Evolutionary conservation across 495 filamentous ascomycete species (phyloP), one percentile per base, ranked within the genome.

Genomic region (Peziza echinospora): DNA sequence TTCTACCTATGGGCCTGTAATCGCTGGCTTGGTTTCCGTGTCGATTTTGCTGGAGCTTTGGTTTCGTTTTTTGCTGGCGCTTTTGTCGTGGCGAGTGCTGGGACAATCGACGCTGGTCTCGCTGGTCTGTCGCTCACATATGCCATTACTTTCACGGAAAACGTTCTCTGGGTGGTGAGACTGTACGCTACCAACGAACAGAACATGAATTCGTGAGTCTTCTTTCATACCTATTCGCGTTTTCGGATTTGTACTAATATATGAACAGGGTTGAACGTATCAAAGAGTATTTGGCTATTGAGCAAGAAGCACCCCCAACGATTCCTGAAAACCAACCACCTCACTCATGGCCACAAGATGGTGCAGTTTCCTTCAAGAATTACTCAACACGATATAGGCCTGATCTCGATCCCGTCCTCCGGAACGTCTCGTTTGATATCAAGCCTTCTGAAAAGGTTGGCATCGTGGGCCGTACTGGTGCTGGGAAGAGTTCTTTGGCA

Each of bases 1-100:
- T 89, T 96, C 53, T 96, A 82, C 54, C 69, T 99, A 6, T 96
- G 91, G 91, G 85, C 80, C n/a, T 78, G 81, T 52, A 96, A 99
- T 57, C 71, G 91, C 61, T 99, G 91, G 91, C 80, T 99, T 26
- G 76, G 89, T 1, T 80, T 93, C 55, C 77, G 91, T 30, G 84
- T 93, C 5, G 91, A 99, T 61, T 67, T 85, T 42, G 73, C 84
- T 11, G 91, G 91, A 48, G 89, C 92, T 51, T 55, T 93, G 26
- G 89, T 99, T 2, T 73, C 86, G 0, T 96, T 99, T 65, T 91
- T 89, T 55, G 82, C 91, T 1, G 91, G 89, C 17, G 80, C 78
- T 2, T 96, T 96, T 54, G 79, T 99, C 25, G 76, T 96, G 26
- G 53, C 78, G 24, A 89, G 75, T 53, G 72, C 89, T 37, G 87